phyloP scores from a whole-genome alignment of 257 asterid species.

The Nicotiana otophora region DNA sequence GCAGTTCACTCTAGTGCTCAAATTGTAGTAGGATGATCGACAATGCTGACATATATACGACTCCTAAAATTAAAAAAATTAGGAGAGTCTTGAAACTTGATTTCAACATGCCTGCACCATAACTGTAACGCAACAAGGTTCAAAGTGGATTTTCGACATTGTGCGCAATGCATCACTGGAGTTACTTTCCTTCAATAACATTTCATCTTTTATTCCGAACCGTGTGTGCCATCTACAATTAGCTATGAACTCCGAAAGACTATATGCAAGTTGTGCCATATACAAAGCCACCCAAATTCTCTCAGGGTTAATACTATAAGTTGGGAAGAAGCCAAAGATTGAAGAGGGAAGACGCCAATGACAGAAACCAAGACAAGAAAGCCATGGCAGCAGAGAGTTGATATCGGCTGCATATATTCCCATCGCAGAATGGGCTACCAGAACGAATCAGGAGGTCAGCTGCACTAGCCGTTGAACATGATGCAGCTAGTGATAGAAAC shows the following conservation, averaged over 20 bases:
- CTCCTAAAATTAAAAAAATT: background rate
- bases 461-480: conserved; percentile 77
- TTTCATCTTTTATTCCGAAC: background rate
- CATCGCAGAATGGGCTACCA: conserved; percentile 41
- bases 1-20: background rate
- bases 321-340: conserved; percentile 75
- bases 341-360: conserved; percentile 73
- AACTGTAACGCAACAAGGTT: background rate
- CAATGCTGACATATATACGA: background rate
- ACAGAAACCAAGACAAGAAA: conserved; percentile 79
- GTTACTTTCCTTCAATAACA: background rate
- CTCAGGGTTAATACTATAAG: background rate
- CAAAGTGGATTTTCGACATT: background rate
- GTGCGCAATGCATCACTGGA: background rate
- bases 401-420: conserved; percentile 59
- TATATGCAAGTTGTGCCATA: background rate
- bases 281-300: conserved; percentile 20
- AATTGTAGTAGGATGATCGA: background rate
- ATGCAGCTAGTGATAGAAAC: conserved; percentile 74
- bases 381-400: conserved; percentile 88
- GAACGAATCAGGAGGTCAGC: conserved; percentile 55
- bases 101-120: background rate
- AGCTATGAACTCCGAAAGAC: conserved; percentile 9
- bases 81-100: background rate
- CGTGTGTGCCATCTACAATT: background rate